Percentiles rank a stretch among this genome's conserved stretches.
Conservation (phyloP, 345 rosid species). For the Hibiscus mutabilis region DNA sequence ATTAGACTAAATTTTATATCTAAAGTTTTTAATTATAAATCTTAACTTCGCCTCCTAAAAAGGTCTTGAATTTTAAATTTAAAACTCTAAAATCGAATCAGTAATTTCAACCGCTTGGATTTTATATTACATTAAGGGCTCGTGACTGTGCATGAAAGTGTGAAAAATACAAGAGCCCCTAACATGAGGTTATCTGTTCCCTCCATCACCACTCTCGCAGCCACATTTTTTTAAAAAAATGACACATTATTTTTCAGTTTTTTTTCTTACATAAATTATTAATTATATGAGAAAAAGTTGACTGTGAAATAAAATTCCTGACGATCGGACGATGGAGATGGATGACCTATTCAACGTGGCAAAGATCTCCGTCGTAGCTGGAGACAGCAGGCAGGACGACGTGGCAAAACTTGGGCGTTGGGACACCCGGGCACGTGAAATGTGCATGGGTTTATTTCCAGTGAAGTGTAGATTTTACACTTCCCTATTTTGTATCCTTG, state of each 20-base stretch:
- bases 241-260: neutral
- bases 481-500: neutral
- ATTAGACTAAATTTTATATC: too few species aligned
- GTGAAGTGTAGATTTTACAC: too few species aligned
- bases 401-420: conserved; percentile 17
- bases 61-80: too few species aligned
- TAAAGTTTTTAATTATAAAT: too few species aligned
- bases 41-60: too few species aligned
- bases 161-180: conserved; percentile 7
- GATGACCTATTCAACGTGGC: conserved; percentile 4
- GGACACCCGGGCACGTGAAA: conserved; percentile 22
- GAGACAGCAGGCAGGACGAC: neutral
- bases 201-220: neutral
- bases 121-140: neutral
- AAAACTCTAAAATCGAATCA: too few species aligned
- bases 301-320: neutral
- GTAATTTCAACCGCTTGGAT: too few species aligned
- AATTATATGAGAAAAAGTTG: neutral
- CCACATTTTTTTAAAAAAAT: neutral
- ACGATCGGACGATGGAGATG: neutral
- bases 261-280: neutral
- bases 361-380: neutral
- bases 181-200: conserved; percentile 7
- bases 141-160: neutral
- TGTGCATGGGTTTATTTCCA: neutral